phyloP scores from a whole-genome alignment of 2,329 filamentous ascomycete species.

The Colletotrichum camelliae region DNA sequence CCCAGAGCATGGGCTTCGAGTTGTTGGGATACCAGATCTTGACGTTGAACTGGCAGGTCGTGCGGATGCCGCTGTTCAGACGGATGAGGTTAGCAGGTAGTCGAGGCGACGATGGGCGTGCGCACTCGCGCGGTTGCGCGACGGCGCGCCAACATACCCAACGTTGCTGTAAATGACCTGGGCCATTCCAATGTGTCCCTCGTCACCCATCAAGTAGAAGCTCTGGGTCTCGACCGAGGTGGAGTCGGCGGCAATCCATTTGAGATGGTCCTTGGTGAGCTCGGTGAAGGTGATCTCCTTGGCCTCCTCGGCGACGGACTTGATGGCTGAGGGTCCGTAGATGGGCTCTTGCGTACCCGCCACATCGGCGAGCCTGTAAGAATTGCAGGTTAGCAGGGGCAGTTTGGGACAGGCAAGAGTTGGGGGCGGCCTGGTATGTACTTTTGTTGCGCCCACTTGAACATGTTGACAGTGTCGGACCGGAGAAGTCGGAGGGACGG shows the following conservation, averaged over 20 bases:
- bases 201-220: slow-evolving; percentile 87
- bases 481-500: background rate
- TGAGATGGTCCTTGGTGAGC: slow-evolving; percentile 76
- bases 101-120: background rate
- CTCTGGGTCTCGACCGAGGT: slow-evolving; percentile 94
- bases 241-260: slow-evolving; percentile 81
- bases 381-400: slow-evolving; percentile 21
- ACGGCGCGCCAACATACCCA: slow-evolving; percentile 64
- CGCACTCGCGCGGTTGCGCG: background rate
- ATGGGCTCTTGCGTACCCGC: slow-evolving; percentile 96
- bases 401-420: slow-evolving; percentile 28
- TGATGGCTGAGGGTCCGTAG: slow-evolving; percentile 89
- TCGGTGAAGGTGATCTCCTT: slow-evolving; percentile 82
- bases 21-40: slow-evolving; percentile 85
- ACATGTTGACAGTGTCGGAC: slow-evolving; percentile 61
- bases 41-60: slow-evolving; percentile 90
- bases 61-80: slow-evolving; percentile 76
- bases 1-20: slow-evolving; percentile 81
- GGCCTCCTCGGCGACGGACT: slow-evolving; percentile 82
- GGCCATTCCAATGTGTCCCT: slow-evolving; percentile 76
- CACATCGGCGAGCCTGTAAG: slow-evolving; percentile 71
- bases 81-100: background rate
- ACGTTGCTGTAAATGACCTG: slow-evolving; percentile 99
- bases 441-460: slow-evolving; percentile 95
- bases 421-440: slow-evolving; percentile 48